phyloP scores from a whole-genome alignment of 345 rosid species.

The Rhizophora mangle region DNA sequence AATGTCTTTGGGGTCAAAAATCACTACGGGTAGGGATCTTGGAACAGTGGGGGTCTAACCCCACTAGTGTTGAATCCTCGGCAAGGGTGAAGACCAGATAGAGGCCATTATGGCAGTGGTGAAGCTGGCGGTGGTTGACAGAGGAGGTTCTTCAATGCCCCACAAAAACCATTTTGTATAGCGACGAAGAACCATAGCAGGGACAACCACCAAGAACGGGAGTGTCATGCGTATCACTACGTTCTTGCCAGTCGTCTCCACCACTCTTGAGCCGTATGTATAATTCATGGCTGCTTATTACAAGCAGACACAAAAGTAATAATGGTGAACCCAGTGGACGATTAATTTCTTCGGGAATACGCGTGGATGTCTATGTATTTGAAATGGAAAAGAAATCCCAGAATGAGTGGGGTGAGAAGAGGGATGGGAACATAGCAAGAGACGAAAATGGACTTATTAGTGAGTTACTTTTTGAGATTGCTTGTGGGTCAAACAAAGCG shows the following conservation, averaged over 20 bases:
- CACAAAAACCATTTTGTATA: conserved; percentile 40
- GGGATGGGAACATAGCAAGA: too few species aligned
- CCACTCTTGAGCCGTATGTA: conserved; percentile 38
- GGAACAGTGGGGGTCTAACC: conserved; percentile 19
- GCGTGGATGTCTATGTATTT: too few species aligned
- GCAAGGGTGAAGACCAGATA: conserved; percentile 16
- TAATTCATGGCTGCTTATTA: conserved; percentile 24
- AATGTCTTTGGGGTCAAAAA: conserved; percentile 11
- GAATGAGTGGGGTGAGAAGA: too few species aligned
- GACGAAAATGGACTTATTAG: too few species aligned
- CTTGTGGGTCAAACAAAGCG: too few species aligned
- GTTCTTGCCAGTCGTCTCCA: conserved; percentile 41
- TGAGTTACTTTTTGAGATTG: too few species aligned
- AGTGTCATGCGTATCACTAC: conserved; percentile 18
- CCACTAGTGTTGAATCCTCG: conserved; percentile 18
- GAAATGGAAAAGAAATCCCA: too few species aligned
- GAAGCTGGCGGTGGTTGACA: conserved; percentile 19
- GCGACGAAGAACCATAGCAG: conserved; percentile 20
- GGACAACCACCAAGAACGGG: conserved; percentile 20
- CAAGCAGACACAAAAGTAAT: not conserved
- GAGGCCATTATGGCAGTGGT: not conserved
- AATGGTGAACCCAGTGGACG: too few species aligned
- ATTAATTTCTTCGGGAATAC: too few species aligned
- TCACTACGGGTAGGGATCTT: conserved; percentile 18
- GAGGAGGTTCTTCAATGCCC: conserved; percentile 55